phyloP scores from a whole-genome alignment of 352 stramenopile species.

The Globisporangium orthogonon region DNA sequence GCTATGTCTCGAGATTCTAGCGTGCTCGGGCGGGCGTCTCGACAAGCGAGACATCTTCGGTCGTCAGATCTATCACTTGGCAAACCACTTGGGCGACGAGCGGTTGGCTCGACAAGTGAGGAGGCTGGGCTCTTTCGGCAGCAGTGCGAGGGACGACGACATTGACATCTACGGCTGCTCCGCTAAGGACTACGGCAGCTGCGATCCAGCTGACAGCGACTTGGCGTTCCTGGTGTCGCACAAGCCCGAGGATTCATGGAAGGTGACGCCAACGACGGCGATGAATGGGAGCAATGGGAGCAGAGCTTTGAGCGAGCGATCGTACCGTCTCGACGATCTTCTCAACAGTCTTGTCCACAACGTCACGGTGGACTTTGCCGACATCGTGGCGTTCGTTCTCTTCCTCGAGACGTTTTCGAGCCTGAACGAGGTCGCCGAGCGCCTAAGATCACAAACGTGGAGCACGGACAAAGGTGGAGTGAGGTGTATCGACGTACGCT shows the following conservation, averaged over 20 bases:
- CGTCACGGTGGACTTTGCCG: conserved; percentile 42
- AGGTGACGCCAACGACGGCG: background rate
- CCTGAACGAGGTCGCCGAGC: conserved; percentile 51
- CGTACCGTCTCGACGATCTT: conserved; percentile 25
- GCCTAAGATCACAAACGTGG: conserved; percentile 37
- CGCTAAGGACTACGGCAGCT: conserved; percentile 43
- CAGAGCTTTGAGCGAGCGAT: conserved; percentile 14
- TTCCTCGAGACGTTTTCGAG: conserved; percentile 68
- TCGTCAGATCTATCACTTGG: conserved; percentile 47
- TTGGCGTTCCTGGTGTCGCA: conserved; percentile 20
- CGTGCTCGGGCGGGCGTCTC: conserved; percentile 32
- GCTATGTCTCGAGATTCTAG: conserved; percentile 48
- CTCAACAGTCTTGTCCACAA: conserved; percentile 25
- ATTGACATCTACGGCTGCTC: conserved; percentile 67
- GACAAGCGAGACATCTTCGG: conserved; percentile 64
- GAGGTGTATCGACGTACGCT: background rate
- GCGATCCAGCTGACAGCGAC: conserved; percentile 19
- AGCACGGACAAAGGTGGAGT: conserved; percentile 38
- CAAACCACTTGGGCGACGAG: conserved; percentile 32
- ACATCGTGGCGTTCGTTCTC: conserved; percentile 61
- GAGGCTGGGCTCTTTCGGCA: conserved; percentile 21
- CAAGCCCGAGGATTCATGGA: conserved; percentile 23
- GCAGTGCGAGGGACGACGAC: conserved; percentile 12
- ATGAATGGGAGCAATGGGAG: background rate
- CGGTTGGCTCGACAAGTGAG: conserved; percentile 23